A percentile compares a stretch with the other conserved stretches of the same genome.
phyloP scores from a whole-genome alignment of 2,329 filamentous ascomycete genomes.

The Claviceps sp. region DNA sequence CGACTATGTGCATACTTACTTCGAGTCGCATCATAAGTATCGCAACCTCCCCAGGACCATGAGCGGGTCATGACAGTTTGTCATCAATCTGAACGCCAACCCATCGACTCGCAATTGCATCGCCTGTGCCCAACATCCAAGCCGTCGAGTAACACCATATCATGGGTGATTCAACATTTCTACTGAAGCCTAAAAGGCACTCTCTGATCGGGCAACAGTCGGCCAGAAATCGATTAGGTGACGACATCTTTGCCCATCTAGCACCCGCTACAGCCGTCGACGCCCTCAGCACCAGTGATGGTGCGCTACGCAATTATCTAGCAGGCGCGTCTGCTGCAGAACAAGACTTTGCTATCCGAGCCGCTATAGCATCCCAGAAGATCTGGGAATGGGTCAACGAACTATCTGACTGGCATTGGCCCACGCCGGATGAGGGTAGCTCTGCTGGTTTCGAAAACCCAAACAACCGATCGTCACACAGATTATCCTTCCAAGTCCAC shows the following conservation, averaged over 20 bases:
- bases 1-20: constrained; percentile 9
- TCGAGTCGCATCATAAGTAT: constrained; percentile 12
- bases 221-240: constrained; percentile 30
- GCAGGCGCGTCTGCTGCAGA: constrained; percentile 50
- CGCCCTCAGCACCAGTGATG: constrained; percentile 40
- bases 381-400: constrained; percentile 67
- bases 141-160: constrained; percentile 5
- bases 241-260: constrained; percentile 49
- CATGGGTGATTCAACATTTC: constrained; percentile 22
- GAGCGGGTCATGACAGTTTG: constrained; percentile 14
- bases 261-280: constrained; percentile 47
- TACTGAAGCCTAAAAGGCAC: constrained; percentile 21
- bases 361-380: constrained; percentile 55
- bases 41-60: constrained; percentile 21
- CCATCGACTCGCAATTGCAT: neutral
- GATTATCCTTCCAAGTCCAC: constrained; percentile 17
- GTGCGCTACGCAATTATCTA: constrained; percentile 43
- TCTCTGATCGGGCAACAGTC: constrained; percentile 25
- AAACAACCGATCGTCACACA: constrained; percentile 24
- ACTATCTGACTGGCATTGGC: constrained; percentile 47
- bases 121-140: neutral
- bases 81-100: neutral
- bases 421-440: constrained; percentile 24
- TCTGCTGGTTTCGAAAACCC: constrained; percentile 42
- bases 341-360: constrained; percentile 56